Evolutionary conservation across 176 grass and related monocot genomes (phyloP).

Genomic region (Raddia distichophylla): DNA sequence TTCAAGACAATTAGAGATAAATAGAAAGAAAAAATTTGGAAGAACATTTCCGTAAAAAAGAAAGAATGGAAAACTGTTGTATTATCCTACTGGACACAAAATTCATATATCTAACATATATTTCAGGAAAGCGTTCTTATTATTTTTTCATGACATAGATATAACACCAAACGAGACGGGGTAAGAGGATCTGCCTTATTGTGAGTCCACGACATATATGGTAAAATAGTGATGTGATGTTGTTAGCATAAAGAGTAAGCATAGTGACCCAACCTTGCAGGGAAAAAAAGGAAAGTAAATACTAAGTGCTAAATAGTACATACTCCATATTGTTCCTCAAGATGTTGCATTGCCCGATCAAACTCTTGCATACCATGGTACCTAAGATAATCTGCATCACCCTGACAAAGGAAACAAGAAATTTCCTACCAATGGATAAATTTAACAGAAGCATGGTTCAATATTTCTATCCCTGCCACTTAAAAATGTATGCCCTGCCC

Average conservation of each 20-base stretch:
- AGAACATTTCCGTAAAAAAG: background rate
- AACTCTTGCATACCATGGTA: conserved; percentile 85
- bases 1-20: background rate
- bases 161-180: background rate
- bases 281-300: conserved; percentile 25
- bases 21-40: background rate
- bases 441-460: background rate
- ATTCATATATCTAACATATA: conserved; percentile 11
- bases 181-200: background rate
- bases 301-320: conserved; percentile 41
- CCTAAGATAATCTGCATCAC: conserved; percentile 85
- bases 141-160: conserved; percentile 6
- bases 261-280: conserved; percentile 25
- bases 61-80: conserved; percentile 6
- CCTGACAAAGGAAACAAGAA: conserved; percentile 51
- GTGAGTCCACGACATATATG: background rate
- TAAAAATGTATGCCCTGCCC: background rate
- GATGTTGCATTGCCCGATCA: conserved; percentile 87
- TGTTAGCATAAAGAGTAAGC: conserved; percentile 14
- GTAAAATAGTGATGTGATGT: background rate
- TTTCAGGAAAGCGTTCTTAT: conserved; percentile 7
- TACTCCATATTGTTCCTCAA: conserved; percentile 89
- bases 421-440: conserved; percentile 20
- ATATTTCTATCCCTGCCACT: background rate
- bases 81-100: background rate